Evolutionary conservation across 2,329 filamentous ascomycete species (phyloP).

Genomic region (Huntiella savannae): DNA sequence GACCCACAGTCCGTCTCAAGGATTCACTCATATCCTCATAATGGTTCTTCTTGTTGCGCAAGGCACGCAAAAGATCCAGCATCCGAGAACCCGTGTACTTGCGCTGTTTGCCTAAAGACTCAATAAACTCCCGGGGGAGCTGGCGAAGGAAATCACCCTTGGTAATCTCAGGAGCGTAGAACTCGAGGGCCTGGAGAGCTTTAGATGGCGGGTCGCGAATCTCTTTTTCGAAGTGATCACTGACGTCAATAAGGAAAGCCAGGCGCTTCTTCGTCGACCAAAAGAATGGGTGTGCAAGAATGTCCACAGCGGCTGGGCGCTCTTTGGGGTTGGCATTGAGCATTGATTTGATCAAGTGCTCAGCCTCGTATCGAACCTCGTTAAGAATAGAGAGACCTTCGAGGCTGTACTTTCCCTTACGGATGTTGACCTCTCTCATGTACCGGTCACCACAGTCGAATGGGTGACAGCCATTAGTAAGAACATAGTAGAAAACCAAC

Average conservation of each 20-base stretch:
- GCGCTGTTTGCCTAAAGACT: slow-evolving; percentile 78
- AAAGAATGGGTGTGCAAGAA: slow-evolving; percentile 92
- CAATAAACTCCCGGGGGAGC: slow-evolving; percentile 66
- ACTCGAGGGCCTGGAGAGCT: slow-evolving; percentile 41
- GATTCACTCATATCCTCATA: slow-evolving; percentile 87
- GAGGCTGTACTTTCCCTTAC: slow-evolving; percentile 65
- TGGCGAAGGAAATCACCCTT: slow-evolving; percentile 58
- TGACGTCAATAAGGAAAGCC: slow-evolving; percentile 86
- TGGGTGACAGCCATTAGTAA: slow-evolving; percentile 79
- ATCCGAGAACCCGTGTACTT: slow-evolving; percentile 78
- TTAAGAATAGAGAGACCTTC: slow-evolving; percentile 55
- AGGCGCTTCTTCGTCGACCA: slow-evolving; percentile 81
- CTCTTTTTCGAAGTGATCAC: slow-evolving; percentile 91
- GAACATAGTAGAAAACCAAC: slow-evolving; percentile 96
- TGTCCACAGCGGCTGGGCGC: slow-evolving; percentile 54
- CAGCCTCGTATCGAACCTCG: slow-evolving; percentile 69
- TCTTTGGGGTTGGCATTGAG: slow-evolving; percentile 32
- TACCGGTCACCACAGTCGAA: slow-evolving; percentile 89
- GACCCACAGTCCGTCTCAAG: slow-evolving; percentile 50
- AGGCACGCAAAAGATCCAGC: slow-evolving; percentile 68
- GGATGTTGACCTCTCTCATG: slow-evolving; percentile 94
- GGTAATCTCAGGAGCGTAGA: slow-evolving; percentile 31
- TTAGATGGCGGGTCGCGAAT: slow-evolving; percentile 61
- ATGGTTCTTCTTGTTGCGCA: slow-evolving; percentile 93
- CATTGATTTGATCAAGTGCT: slow-evolving; percentile 76